These are phyloP conservation scores for Dryadomyces sulphureus DNA, from an alignment of 2,329 filamentous ascomycete genomes.

Conservation along the genomic window DNA sequence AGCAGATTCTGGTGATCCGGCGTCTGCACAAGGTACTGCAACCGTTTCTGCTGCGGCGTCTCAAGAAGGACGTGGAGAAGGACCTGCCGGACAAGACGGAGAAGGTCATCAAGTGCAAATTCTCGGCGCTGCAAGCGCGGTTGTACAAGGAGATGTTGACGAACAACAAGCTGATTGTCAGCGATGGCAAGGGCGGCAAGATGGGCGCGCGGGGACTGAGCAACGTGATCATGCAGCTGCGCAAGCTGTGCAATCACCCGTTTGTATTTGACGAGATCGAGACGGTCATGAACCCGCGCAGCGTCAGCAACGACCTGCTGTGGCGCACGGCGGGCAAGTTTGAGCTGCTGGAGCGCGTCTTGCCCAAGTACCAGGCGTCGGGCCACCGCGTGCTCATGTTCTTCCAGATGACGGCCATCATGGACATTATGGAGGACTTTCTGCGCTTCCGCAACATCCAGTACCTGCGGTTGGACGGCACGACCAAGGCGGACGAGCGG, in stretches of 20 bases:
- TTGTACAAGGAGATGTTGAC: slow-evolving; percentile 96
- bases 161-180: slow-evolving; percentile 86
- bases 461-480: slow-evolving; percentile 88
- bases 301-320: slow-evolving; percentile 76
- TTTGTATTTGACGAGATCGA: slow-evolving; percentile 98
- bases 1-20: slow-evolving; percentile 93
- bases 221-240: slow-evolving; percentile 99
- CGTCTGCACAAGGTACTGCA: slow-evolving; percentile 95
- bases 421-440: slow-evolving; percentile 99
- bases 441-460: slow-evolving; percentile 67
- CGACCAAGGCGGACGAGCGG: slow-evolving; percentile 93
- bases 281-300: slow-evolving; percentile 89
- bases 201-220: slow-evolving; percentile 85
- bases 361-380: slow-evolving; percentile 84
- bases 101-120: slow-evolving; percentile 98
- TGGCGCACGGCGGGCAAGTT: slow-evolving; percentile 98
- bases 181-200: slow-evolving; percentile 91
- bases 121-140: slow-evolving; percentile 84
- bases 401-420: slow-evolving; percentile 99
- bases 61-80: slow-evolving; percentile 99
- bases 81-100: slow-evolving; percentile 98
- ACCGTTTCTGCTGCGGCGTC: slow-evolving; percentile 90
- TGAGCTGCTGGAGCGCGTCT: slow-evolving; percentile 77
- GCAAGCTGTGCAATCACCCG: slow-evolving; percentile 97
- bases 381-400: slow-evolving; percentile 98